Conservation (phyloP, 805 yeast species). For the Nakazawaea ernobii region DNA sequence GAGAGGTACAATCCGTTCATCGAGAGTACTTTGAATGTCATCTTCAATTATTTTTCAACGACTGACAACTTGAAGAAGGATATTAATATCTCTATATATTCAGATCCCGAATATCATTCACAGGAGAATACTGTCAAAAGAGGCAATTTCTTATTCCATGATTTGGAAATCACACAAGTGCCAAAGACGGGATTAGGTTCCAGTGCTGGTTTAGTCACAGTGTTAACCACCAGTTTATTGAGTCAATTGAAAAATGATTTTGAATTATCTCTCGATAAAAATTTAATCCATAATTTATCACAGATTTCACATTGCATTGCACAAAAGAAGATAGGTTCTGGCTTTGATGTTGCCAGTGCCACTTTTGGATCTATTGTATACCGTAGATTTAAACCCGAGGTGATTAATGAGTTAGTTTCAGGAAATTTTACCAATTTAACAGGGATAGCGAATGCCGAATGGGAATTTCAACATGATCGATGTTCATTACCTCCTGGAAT, state of each 20-base stretch:
- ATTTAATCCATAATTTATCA: constrained; percentile 70
- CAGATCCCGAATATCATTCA: constrained; percentile 89
- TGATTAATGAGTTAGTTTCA: constrained; percentile 35
- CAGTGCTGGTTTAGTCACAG: constrained; percentile 88
- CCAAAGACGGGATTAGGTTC: constrained; percentile 96
- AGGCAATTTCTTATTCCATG: constrained; percentile 52
- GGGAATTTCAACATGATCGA: constrained; percentile 54
- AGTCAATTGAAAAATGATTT: constrained; percentile 32
- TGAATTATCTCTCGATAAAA: constrained; percentile 17
- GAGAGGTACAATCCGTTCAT: constrained; percentile 63
- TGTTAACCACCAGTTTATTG: constrained; percentile 64
- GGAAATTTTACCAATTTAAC: constrained; percentile 26
- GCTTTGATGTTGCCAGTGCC: constrained; percentile 96
- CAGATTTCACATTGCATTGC: constrained; percentile 92
- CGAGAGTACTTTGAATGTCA: constrained; percentile 37
- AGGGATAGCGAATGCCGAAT: constrained; percentile 35
- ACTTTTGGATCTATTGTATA: constrained; percentile 85
- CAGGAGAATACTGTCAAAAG: constrained; percentile 37
- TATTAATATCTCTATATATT: constrained; percentile 55
- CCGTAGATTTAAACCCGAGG: constrained; percentile 60
- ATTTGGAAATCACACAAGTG: constrained; percentile 55
- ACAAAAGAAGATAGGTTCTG: constrained; percentile 93
- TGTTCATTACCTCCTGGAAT: constrained; percentile 66
- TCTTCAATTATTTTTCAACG: background rate
- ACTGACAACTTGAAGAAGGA: background rate